A percentile compares a stretch with the other conserved stretches of the same genome.
phyloP scores from a whole-genome alignment of 1,139 yeast genomes.

The Meyerozyma elateridarum region DNA sequence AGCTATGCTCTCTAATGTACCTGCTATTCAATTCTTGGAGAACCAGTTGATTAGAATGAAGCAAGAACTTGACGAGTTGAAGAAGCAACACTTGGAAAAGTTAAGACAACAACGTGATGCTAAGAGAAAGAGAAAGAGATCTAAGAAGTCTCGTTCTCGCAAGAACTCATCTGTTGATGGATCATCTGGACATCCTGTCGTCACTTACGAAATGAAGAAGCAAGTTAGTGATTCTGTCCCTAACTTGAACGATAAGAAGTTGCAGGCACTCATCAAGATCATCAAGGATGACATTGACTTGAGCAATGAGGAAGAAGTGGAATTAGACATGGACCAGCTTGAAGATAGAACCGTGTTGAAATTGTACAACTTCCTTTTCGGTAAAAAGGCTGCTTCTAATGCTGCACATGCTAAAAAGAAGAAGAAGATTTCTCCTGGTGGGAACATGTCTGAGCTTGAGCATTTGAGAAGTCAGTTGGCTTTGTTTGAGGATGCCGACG shows the following conservation, averaged over 20 bases:
- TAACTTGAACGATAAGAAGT: slow-evolving; percentile 70
- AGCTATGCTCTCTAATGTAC: slow-evolving; percentile 63
- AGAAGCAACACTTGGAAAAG: slow-evolving; percentile 63
- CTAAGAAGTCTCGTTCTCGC: slow-evolving; percentile 17
- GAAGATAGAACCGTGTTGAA: slow-evolving; percentile 81
- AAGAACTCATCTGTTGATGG: slow-evolving; percentile 1
- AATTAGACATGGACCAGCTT: slow-evolving; percentile 90
- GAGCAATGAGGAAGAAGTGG: slow-evolving; percentile 78
- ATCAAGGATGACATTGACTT: slow-evolving; percentile 83
- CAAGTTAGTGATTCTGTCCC: slow-evolving; percentile 86
- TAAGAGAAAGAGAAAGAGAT: slow-evolving; percentile 46
- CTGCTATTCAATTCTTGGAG: slow-evolving; percentile 86
- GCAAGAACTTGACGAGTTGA: slow-evolving; percentile 74
- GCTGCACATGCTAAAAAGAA: slow-evolving; percentile 43
- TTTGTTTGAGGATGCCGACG: slow-evolving; percentile 56
- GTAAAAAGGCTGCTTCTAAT: slow-evolving; percentile 42
- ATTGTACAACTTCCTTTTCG: slow-evolving; percentile 74
- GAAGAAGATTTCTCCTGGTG: slow-evolving; percentile 57
- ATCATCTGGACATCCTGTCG: slow-evolving; percentile 33
- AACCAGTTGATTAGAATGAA: slow-evolving; percentile 84
- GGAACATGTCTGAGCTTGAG: slow-evolving; percentile 74
- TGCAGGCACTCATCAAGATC: slow-evolving; percentile 78
- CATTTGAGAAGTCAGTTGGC: slow-evolving; percentile 79
- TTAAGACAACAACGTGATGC: slow-evolving; percentile 43
- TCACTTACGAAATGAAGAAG: slow-evolving; percentile 94